Conservation (phyloP, 352 stramenopile species). For the Phytophthora tentaculata region DNA sequence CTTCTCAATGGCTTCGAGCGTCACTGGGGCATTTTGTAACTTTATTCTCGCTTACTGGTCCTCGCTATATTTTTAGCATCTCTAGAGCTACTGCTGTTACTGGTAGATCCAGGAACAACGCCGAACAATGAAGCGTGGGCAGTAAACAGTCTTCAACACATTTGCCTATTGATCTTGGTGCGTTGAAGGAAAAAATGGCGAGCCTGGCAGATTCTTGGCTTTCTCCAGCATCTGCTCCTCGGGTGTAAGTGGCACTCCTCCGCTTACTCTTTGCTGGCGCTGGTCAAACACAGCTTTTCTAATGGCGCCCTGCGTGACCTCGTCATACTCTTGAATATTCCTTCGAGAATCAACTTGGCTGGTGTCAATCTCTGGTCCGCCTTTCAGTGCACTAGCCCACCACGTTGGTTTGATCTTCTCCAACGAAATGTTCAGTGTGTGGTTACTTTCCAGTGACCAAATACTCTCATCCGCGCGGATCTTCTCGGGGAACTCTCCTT, state of each 20-base stretch:
- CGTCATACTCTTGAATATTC: conserved; percentile 96
- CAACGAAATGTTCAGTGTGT: conserved; percentile 87
- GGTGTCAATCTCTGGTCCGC: conserved; percentile 97
- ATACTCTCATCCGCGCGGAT: conserved; percentile 98
- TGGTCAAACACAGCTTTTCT: conserved; percentile 99
- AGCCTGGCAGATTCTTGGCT: conserved; percentile 82
- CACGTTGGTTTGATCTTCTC: conserved; percentile 98
- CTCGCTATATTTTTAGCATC: conserved; percentile 5
- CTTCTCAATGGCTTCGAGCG: conserved; percentile 98
- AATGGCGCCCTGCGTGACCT: conserved; percentile 96
- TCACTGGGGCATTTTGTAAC: conserved; percentile 98
- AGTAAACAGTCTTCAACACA: conserved; percentile 7
- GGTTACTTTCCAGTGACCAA: conserved; percentile 93
- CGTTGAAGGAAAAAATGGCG: conserved; percentile 36
- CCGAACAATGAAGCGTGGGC: conserved; percentile 21
- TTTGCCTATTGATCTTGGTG: conserved; percentile 11
- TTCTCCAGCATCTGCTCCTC: conserved; percentile 94
- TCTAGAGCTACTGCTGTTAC: not conserved
- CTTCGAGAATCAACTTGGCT: conserved; percentile 97
- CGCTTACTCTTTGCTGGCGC: conserved; percentile 91
- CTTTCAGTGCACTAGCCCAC: conserved; percentile 95
- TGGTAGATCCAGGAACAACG: conserved; percentile 16
- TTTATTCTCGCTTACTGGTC: conserved; percentile 23
- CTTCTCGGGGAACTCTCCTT: conserved; percentile 92
- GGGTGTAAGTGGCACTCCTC: conserved; percentile 90